These are phyloP conservation scores for Fusarium algeriense DNA, from an alignment of 2,329 filamentous ascomycete genomes.

Conservation along the genomic window DNA sequence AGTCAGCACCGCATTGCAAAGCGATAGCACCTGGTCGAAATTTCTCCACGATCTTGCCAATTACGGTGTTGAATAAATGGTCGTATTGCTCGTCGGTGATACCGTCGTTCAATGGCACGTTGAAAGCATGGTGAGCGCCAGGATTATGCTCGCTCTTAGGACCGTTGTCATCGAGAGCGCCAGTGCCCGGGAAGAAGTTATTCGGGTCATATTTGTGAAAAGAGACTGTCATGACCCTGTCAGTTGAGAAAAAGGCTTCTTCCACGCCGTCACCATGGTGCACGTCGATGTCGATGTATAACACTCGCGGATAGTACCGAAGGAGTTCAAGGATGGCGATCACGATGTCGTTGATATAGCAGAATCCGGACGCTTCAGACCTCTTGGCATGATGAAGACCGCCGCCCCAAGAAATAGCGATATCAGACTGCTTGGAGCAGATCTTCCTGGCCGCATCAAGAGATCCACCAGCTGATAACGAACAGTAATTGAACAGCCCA, in stretches of 20 bases:
- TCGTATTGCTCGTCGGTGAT: slow-evolving; percentile 93
- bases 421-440: slow-evolving; percentile 87
- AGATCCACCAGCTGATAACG: slow-evolving; percentile 90
- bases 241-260: slow-evolving; percentile 89
- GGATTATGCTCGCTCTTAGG: slow-evolving; percentile 85
- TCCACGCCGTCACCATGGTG: slow-evolving; percentile 93
- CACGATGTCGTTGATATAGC: slow-evolving; percentile 99
- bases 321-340: slow-evolving; percentile 91
- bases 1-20: slow-evolving; percentile 95
- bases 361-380: slow-evolving; percentile 93
- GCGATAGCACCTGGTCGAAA: slow-evolving; percentile 94
- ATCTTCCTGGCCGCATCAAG: slow-evolving; percentile 93
- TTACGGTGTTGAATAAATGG: slow-evolving; percentile 84
- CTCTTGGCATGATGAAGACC: slow-evolving; percentile 97
- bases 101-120: slow-evolving; percentile 90
- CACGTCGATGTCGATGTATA: slow-evolving; percentile 96
- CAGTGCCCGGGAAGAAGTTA: slow-evolving; percentile 90
- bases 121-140: slow-evolving; percentile 89
- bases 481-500: slow-evolving; percentile 94
- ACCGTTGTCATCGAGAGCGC: slow-evolving; percentile 86
- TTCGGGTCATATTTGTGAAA: slow-evolving; percentile 95
- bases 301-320: slow-evolving; percentile 82
- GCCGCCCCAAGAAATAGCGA: slow-evolving; percentile 97
- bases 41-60: slow-evolving; percentile 80
- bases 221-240: slow-evolving; percentile 90